Evolutionary conservation across 208 protist genomes (phyloP).

Genomic region (Leishmania arabica): DNA sequence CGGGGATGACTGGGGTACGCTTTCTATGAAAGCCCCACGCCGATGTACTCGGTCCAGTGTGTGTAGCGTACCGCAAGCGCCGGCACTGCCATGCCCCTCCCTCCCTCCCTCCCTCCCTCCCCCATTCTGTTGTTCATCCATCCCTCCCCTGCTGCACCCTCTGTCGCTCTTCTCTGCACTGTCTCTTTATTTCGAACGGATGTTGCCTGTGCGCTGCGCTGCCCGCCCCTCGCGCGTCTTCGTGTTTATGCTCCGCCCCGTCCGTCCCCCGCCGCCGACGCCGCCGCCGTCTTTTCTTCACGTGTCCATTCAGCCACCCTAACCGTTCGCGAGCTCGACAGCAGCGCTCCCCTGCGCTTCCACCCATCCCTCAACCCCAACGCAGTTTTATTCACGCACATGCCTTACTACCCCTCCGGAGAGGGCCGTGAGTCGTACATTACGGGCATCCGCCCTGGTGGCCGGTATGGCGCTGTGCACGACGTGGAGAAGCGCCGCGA

Average conservation of each 20-base stretch:
- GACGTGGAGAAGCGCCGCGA: constrained; percentile 87
- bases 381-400: constrained; percentile 3
- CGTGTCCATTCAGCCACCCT: background rate
- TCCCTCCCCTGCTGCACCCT: background rate
- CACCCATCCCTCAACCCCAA: background rate
- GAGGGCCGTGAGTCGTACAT: constrained; percentile 88
- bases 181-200: background rate
- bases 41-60: background rate
- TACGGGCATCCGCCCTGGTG: constrained; percentile 72
- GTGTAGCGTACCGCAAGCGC: background rate
- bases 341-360: background rate
- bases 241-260: background rate
- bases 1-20: background rate
- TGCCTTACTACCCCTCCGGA: constrained; percentile 71
- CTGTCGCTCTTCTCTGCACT: background rate
- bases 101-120: background rate
- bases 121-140: background rate
- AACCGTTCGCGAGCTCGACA: background rate
- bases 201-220: background rate
- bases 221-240: background rate
- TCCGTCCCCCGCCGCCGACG: background rate
- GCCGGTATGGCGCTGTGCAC: constrained; percentile 62
- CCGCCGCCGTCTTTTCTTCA: background rate
- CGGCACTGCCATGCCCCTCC: background rate
- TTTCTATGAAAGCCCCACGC: background rate